Conservation (phyloP, 257 asterid genomes). For the Penstemon davidsonii region DNA sequence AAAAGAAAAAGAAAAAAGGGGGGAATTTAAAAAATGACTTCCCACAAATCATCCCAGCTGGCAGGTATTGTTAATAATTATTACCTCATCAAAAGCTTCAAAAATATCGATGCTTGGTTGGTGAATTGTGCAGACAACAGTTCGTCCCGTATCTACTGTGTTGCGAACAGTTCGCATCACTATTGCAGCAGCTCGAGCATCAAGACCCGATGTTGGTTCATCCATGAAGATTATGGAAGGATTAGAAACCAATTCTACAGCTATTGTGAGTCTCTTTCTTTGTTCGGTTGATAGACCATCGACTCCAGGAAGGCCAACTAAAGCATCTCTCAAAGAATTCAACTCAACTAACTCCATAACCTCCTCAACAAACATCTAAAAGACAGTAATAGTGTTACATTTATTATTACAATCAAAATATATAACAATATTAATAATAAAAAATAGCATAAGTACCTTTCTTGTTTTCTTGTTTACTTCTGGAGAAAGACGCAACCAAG, state of each 20-base stretch:
- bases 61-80: not conserved
- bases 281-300: constrained; percentile 85
- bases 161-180: constrained; percentile 85
- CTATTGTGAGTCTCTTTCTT: constrained; percentile 82
- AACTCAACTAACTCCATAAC: constrained; percentile 83
- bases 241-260: constrained; percentile 80
- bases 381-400: not conserved
- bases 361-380: constrained; percentile 79
- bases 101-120: constrained; percentile 85
- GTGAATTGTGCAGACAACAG: constrained; percentile 86
- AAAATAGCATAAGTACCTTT: constrained; percentile 37
- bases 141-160: constrained; percentile 79
- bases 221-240: constrained; percentile 92
- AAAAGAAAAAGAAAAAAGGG: not conserved
- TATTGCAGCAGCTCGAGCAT: constrained; percentile 89
- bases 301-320: constrained; percentile 88
- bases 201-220: constrained; percentile 87
- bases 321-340: constrained; percentile 56
- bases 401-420: not conserved
- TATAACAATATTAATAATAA: not conserved
- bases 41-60: not conserved
- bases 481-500: constrained; percentile 86
- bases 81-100: constrained; percentile 86
- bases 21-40: not conserved
- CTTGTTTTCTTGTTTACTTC: constrained; percentile 51